These are phyloP conservation scores for Globisporangium abappressorium DNA, from an alignment of 352 stramenopile species.

Conservation along the genomic window DNA sequence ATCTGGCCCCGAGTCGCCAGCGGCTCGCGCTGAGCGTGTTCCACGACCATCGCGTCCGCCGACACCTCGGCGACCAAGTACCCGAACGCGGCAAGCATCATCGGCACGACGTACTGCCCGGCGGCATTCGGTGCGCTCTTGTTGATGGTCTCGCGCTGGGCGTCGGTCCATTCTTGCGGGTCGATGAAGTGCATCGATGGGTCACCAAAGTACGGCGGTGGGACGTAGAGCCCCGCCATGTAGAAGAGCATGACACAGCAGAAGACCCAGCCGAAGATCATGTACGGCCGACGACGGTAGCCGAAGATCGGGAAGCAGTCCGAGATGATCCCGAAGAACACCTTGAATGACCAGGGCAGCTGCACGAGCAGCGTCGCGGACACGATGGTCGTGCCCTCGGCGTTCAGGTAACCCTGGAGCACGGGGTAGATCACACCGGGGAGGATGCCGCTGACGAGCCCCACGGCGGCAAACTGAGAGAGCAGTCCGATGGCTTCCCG, in stretches of 20 bases:
- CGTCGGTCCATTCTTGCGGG: conserved; percentile 33
- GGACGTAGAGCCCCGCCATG: conserved; percentile 36
- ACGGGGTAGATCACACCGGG: conserved; percentile 53
- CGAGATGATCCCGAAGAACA: conserved; percentile 57
- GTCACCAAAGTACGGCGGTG: conserved; percentile 51
- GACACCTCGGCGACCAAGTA: conserved; percentile 63
- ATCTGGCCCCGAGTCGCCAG: conserved; percentile 40
- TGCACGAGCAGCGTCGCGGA: conserved; percentile 47
- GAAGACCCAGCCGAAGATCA: conserved; percentile 50
- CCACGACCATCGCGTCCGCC: conserved; percentile 59
- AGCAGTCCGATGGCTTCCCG: conserved; percentile 34
- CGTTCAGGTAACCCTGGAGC: conserved; percentile 55
- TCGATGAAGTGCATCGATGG: conserved; percentile 28
- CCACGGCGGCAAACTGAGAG: conserved; percentile 51
- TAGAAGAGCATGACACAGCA: conserved; percentile 48
- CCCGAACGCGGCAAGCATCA: conserved; percentile 67
- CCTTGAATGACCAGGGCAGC: conserved; percentile 57
- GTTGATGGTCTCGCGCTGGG: conserved; percentile 40
- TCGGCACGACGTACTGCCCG: conserved; percentile 52
- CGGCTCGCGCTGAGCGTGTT: conserved; percentile 54
- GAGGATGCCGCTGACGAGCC: conserved; percentile 43
- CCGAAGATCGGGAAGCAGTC: conserved; percentile 61
- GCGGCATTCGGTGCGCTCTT: conserved; percentile 31
- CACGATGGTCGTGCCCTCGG: conserved; percentile 48
- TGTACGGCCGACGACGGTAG: conserved; percentile 57